Evolutionary conservation across 345 rosid species (phyloP).

Genomic region (Ceriops tagal): DNA sequence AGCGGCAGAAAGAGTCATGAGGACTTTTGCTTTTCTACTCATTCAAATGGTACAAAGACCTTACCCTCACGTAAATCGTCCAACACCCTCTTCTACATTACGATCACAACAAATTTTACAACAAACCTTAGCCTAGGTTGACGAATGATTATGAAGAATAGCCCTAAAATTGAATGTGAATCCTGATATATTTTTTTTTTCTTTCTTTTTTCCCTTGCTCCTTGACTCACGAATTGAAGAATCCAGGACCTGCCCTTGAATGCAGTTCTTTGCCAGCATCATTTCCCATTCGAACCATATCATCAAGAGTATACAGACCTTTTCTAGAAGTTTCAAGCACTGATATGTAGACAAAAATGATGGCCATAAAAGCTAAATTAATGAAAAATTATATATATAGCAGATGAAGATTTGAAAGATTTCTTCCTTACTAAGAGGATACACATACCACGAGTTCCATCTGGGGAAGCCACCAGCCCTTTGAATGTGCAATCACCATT

Average conservation of each 20-base stretch:
- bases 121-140: slow-evolving; percentile 3
- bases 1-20: not conserved
- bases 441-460: slow-evolving; percentile 72
- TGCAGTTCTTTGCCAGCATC: slow-evolving; percentile 96
- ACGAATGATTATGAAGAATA: slow-evolving; percentile 15
- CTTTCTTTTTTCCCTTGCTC: not conserved
- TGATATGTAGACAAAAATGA: slow-evolving; percentile 35
- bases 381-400: not conserved
- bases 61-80: no score
- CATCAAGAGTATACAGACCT: slow-evolving; percentile 60
- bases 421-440: not conserved
- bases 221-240: slow-evolving; percentile 43
- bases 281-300: slow-evolving; percentile 80
- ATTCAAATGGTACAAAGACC: no score
- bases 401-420: not conserved
- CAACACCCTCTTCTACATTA: slow-evolving; percentile 15
- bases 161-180: slow-evolving; percentile 12
- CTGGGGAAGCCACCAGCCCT: slow-evolving; percentile 95
- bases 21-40: not conserved
- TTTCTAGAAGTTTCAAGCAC: slow-evolving; percentile 91
- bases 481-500: slow-evolving; percentile 77
- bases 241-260: slow-evolving; percentile 74
- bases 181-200: not conserved
- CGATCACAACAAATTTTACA: slow-evolving; percentile 11
- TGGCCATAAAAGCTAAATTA: not conserved